These are phyloP conservation scores for Neofusicoccum ribis DNA, from an alignment of 2,329 filamentous ascomycete species.

Conservation along the genomic window DNA sequence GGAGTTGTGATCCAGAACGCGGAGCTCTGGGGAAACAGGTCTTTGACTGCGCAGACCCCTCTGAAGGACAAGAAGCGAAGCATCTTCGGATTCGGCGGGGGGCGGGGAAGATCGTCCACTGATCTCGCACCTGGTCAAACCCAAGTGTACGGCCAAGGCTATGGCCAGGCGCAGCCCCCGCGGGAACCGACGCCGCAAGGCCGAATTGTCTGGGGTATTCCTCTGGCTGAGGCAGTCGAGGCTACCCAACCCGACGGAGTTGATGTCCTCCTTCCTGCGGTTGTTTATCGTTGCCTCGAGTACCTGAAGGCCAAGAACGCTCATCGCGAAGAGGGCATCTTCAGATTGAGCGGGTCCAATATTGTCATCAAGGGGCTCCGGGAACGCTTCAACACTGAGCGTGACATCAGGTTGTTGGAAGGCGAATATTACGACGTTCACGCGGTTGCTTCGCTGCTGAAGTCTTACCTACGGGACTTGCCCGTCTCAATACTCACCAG, in stretches of 20 bases:
- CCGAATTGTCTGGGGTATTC: slow-evolving; percentile 69
- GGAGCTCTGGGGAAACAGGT: slow-evolving; percentile 81
- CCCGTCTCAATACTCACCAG: slow-evolving; percentile 88
- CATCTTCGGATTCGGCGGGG: slow-evolving; percentile 58
- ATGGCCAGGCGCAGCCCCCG: background rate
- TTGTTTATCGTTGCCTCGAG: slow-evolving; percentile 93
- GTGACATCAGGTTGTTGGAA: slow-evolving; percentile 86
- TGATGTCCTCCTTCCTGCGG: slow-evolving; percentile 77
- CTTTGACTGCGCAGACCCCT: slow-evolving; percentile 50
- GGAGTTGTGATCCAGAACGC: slow-evolving; percentile 80
- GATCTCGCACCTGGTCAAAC: slow-evolving; percentile 52
- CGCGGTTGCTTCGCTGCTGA: slow-evolving; percentile 89
- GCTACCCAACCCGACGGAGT: slow-evolving; percentile 73
- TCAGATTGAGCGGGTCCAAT: slow-evolving; percentile 95
- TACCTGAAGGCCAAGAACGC: slow-evolving; percentile 85
- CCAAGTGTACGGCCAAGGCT: background rate
- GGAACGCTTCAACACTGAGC: slow-evolving; percentile 90
- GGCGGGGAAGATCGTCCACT: slow-evolving; percentile 66
- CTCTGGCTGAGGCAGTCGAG: slow-evolving; percentile 81
- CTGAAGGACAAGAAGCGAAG: slow-evolving; percentile 81
- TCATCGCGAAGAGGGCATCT: slow-evolving; percentile 87
- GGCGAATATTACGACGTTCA: slow-evolving; percentile 93
- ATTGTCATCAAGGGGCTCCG: slow-evolving; percentile 86
- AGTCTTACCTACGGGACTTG: slow-evolving; percentile 89
- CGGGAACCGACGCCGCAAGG: slow-evolving; percentile 23